These are phyloP conservation scores for Bodo saltans DNA, from an alignment of 78 protist genomes.

Conservation along the genomic window DNA sequence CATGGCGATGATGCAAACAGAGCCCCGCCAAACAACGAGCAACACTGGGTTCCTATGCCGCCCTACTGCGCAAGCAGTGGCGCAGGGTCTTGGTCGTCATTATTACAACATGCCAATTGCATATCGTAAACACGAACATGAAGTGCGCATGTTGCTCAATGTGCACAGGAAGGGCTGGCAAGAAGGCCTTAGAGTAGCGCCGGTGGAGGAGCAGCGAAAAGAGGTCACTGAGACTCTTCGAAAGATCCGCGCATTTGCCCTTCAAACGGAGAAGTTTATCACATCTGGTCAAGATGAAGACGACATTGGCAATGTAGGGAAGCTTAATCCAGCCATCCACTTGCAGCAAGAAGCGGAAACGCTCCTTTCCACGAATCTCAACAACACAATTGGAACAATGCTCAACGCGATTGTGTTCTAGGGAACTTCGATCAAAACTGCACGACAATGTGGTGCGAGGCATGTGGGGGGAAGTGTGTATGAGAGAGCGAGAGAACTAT, in stretches of 20 bases:
- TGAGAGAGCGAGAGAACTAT: not conserved
- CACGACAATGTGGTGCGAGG: no score
- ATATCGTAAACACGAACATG: conserved; percentile 96
- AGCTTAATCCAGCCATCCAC: conserved; percentile 80
- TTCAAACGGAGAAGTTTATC: conserved; percentile 68
- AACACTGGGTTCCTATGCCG: conserved; percentile 95
- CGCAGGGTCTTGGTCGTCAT: conserved; percentile 95
- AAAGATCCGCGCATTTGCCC: conserved; percentile 69
- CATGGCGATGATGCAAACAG: conserved; percentile 66
- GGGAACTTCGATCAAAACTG: no score
- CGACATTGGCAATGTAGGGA: conserved; percentile 65
- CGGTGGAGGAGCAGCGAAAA: conserved; percentile 66
- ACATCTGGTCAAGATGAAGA: conserved; percentile 67
- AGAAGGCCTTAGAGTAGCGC: conserved; percentile 77
- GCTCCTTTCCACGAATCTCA: conserved; percentile 88
- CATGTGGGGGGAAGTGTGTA: no score
- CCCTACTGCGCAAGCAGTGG: conserved; percentile 93
- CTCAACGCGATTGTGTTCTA: conserved; percentile 87
- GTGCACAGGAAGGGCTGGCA: conserved; percentile 89
- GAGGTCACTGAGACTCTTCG: conserved; percentile 68
- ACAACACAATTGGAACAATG: conserved; percentile 92
- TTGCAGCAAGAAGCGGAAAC: conserved; percentile 65
- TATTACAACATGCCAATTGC: conserved; percentile 94
- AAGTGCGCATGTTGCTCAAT: conserved; percentile 91
- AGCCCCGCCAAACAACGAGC: conserved; percentile 99